A percentile compares a stretch with the other conserved stretches of the same genome.
These are phyloP conservation scores for Parastagonospora avenae DNA, from an alignment of 2,329 filamentous ascomycete genomes.

Conservation along the genomic window DNA sequence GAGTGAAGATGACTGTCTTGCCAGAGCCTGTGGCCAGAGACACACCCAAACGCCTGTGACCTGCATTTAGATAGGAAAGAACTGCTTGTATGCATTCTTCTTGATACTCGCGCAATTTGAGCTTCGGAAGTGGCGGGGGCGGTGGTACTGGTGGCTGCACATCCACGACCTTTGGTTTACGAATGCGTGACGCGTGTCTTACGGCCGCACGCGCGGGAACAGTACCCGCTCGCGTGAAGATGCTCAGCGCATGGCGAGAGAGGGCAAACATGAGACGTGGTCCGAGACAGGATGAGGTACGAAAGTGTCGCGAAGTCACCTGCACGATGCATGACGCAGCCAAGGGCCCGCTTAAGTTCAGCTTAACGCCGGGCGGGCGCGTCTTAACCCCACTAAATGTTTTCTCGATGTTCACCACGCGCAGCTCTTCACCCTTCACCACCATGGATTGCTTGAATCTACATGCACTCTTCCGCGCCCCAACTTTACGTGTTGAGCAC, in stretches of 20 bases:
- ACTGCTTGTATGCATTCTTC: slow-evolving; percentile 90
- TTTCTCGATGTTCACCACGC: neutral
- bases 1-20: slow-evolving; percentile 96
- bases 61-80: slow-evolving; percentile 68
- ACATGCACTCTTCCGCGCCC: no score
- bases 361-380: neutral
- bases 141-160: neutral
- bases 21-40: slow-evolving; percentile 87
- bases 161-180: neutral
- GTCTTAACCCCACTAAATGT: slow-evolving; percentile 8
- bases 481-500: no score
- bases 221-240: slow-evolving; percentile 16
- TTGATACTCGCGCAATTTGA: slow-evolving; percentile 81
- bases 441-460: no score
- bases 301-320: slow-evolving; percentile 30
- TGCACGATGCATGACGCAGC: slow-evolving; percentile 15
- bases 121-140: slow-evolving; percentile 33
- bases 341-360: neutral
- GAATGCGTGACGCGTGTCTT: slow-evolving; percentile 25
- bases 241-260: slow-evolving; percentile 36
- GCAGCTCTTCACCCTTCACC: no score
- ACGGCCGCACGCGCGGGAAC: slow-evolving; percentile 2
- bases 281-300: slow-evolving; percentile 19
- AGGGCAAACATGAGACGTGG: slow-evolving; percentile 37
- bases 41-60: slow-evolving; percentile 79